Conservation (phyloP, 139 green algal species). For the Edaphochlamys debaryana region DNA sequence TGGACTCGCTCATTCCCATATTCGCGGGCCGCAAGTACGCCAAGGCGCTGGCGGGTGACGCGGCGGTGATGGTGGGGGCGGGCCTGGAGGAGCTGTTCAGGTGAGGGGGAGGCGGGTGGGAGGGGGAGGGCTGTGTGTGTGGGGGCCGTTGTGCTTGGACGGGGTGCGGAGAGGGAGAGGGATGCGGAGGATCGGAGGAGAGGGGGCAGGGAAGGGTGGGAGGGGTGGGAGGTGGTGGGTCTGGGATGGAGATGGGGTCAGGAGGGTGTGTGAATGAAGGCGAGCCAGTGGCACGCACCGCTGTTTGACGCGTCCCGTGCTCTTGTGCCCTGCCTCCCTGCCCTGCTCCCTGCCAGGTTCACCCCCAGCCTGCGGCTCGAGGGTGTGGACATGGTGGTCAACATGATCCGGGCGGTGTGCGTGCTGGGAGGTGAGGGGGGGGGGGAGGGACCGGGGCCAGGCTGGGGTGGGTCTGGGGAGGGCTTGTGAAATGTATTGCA, state of each 20-base stretch:
- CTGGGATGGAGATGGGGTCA: no score
- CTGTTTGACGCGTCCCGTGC: background rate
- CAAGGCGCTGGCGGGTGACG: slow-evolving; percentile 70
- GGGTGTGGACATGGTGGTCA: slow-evolving; percentile 74
- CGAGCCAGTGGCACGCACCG: background rate
- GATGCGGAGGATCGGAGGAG: no score
- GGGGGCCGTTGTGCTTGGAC: no score
- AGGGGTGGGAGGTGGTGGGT: no score
- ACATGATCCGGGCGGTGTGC: slow-evolving; percentile 77
- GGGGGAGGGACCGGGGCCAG: no score
- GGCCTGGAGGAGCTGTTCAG: slow-evolving; percentile 93
- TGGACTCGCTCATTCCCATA: slow-evolving; percentile 77
- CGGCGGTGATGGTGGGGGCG: slow-evolving; percentile 77
- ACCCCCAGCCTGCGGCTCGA: slow-evolving; percentile 73
- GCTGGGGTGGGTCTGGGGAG: no score
- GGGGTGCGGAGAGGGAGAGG: background rate
- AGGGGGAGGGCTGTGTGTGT: background rate
- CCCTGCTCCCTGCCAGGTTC: slow-evolving; percentile 57
- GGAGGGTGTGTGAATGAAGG: no score
- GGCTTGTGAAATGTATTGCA: background rate
- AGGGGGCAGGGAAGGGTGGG: background rate
- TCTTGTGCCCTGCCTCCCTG: background rate
- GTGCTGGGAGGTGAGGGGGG: slow-evolving; percentile 67
- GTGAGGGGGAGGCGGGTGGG: background rate
- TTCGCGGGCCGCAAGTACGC: slow-evolving; percentile 69